phyloP scores from a whole-genome alignment of 2,329 filamentous ascomycete species.

The Epichloe sp. region DNA sequence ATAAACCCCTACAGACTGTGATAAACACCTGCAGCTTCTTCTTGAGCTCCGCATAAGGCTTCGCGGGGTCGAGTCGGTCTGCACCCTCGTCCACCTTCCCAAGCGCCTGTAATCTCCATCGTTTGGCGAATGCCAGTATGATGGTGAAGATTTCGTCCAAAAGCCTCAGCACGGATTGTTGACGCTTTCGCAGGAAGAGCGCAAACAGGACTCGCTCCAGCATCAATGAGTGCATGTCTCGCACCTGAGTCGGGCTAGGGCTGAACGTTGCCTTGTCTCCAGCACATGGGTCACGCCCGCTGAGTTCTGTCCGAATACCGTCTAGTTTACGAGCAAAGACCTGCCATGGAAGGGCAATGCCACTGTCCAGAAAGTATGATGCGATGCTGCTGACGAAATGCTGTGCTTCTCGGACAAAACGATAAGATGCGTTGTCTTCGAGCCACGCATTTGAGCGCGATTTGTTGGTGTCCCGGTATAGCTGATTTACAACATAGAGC shows the following conservation, averaged over 20 bases:
- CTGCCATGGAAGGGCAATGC: slow-evolving; percentile 60
- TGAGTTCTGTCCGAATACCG: slow-evolving; percentile 45
- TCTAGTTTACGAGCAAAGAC: slow-evolving; percentile 54
- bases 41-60: slow-evolving; percentile 52
- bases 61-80: slow-evolving; percentile 13
- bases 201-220: slow-evolving; percentile 65
- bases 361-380: slow-evolving; percentile 69
- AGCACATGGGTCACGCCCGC: slow-evolving; percentile 24
- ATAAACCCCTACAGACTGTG: slow-evolving; percentile 54
- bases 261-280: slow-evolving; percentile 29
- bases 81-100: slow-evolving; percentile 13
- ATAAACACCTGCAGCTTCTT: slow-evolving; percentile 66
- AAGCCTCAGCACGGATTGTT: slow-evolving; percentile 57
- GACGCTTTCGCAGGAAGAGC: slow-evolving; percentile 60
- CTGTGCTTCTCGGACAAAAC: slow-evolving; percentile 63
- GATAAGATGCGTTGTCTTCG: slow-evolving; percentile 28
- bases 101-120: slow-evolving; percentile 25
- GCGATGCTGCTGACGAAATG: slow-evolving; percentile 64
- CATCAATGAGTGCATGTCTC: slow-evolving; percentile 56
- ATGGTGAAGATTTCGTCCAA: slow-evolving; percentile 64
- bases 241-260: slow-evolving; percentile 55
- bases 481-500: slow-evolving; percentile 57
- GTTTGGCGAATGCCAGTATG: slow-evolving; percentile 58
- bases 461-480: slow-evolving; percentile 46
- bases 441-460: slow-evolving; percentile 21